Conservation (phyloP, 106 monocot genomes). For the Vanilla planifolia region DNA sequence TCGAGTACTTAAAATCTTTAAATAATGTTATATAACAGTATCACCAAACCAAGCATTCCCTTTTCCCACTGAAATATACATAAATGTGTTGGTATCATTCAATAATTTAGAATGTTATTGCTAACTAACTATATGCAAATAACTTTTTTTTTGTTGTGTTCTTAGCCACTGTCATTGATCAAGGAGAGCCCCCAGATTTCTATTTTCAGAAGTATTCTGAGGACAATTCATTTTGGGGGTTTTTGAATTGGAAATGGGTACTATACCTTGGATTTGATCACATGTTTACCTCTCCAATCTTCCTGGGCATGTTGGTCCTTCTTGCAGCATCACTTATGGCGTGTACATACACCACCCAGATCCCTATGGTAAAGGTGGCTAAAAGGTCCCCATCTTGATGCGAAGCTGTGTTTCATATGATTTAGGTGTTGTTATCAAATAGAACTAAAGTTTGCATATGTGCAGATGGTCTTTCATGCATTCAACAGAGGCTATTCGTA, state of each 20-base stretch:
- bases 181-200: slow-evolving; percentile 82
- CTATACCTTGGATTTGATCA: slow-evolving; percentile 89
- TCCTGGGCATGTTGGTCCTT: slow-evolving; percentile 73
- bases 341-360: slow-evolving; percentile 95
- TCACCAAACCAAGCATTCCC: no score
- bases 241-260: slow-evolving; percentile 86
- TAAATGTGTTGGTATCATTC: no score
- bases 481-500: slow-evolving; percentile 60
- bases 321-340: slow-evolving; percentile 96
- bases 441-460: neutral
- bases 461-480: slow-evolving; percentile 92
- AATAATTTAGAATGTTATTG: neutral
- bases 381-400: no score
- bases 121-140: neutral
- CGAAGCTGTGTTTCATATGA: no score
- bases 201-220: slow-evolving; percentile 78
- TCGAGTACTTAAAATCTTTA: no score
- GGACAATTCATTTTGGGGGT: slow-evolving; percentile 62
- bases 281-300: slow-evolving; percentile 92
- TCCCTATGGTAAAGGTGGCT: slow-evolving; percentile 82
- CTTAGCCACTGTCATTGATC: slow-evolving; percentile 76
- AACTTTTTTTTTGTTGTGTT: neutral
- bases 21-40: no score
- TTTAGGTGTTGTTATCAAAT: no score
- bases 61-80: no score